These are phyloP conservation scores for Puccinia brachypodii DNA, from an alignment of 1,284 basidiomycete species.

Conservation along the genomic window DNA sequence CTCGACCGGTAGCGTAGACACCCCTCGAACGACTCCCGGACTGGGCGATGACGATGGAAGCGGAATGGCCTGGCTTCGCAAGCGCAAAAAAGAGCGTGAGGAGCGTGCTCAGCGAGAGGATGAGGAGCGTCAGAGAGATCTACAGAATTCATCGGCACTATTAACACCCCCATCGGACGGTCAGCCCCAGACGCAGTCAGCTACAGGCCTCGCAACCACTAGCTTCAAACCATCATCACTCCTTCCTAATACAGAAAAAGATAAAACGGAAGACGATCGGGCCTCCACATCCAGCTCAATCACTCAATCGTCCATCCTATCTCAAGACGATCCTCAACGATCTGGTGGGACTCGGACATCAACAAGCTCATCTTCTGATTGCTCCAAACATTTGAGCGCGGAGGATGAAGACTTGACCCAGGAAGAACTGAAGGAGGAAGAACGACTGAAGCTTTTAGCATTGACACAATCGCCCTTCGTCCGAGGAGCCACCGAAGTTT, in stretches of 20 bases:
- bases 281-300: slow-evolving; percentile 22
- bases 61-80: slow-evolving; percentile 42
- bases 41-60: slow-evolving; percentile 30
- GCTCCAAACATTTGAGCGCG: slow-evolving; percentile 2
- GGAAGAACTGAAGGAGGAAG: slow-evolving; percentile 41
- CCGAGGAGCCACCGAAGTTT: slow-evolving; percentile 42
- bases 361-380: neutral
- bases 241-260: slow-evolving; percentile 10
- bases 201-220: neutral
- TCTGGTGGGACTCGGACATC: slow-evolving; percentile 19
- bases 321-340: neutral
- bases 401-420: slow-evolving; percentile 39
- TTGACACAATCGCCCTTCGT: slow-evolving; percentile 37
- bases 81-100: slow-evolving; percentile 27
- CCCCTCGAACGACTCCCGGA: neutral
- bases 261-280: slow-evolving; percentile 15
- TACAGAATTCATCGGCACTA: neutral
- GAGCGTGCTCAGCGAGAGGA: slow-evolving; percentile 23
- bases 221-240: neutral
- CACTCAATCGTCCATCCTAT: neutral
- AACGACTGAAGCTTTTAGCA: slow-evolving; percentile 16
- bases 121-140: neutral
- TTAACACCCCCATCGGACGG: neutral
- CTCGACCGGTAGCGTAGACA: neutral
- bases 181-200: neutral